These are phyloP conservation scores for Linnemannia schmuckeri DNA, from an alignment of 192 early-diverging fungal species.

Conservation along the genomic window DNA sequence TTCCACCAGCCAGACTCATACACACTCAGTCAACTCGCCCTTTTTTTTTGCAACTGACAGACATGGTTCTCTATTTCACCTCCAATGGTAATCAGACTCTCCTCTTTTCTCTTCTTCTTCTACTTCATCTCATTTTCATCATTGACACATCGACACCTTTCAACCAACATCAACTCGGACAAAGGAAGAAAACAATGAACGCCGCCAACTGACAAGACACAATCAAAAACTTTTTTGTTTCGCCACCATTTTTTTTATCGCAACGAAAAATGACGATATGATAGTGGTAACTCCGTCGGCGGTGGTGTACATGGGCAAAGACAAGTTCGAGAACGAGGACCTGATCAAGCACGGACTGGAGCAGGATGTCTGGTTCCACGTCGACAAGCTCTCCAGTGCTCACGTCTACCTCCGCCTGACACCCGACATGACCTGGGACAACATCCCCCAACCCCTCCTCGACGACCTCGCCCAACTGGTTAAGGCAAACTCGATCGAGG, in stretches of 20 bases:
- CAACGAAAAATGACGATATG: neutral
- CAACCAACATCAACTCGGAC: neutral
- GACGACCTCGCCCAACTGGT: slow-evolving; percentile 93
- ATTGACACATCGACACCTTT: neutral
- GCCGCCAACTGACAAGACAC: neutral
- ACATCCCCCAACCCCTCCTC: slow-evolving; percentile 79
- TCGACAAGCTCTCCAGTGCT: slow-evolving; percentile 96
- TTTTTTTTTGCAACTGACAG: slow-evolving; percentile 28
- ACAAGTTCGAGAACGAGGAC: slow-evolving; percentile 99
- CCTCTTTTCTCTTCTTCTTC: neutral
- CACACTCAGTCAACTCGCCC: too few relatives aligned
- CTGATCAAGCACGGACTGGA: slow-evolving; percentile 95
- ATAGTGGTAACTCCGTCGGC: slow-evolving; percentile 78
- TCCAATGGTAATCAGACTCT: slow-evolving; percentile 60
- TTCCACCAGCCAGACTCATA: too few relatives aligned
- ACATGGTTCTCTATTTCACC: slow-evolving; percentile 83
- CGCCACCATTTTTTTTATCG: neutral
- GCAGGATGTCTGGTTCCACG: slow-evolving; percentile 98
- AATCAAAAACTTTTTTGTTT: neutral
- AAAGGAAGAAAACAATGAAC: neutral
- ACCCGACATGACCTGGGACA: slow-evolving; percentile 81
- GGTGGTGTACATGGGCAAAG: slow-evolving; percentile 96
- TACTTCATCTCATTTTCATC: neutral
- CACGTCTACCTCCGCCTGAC: slow-evolving; percentile 95
- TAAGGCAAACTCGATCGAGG: slow-evolving; percentile 98